These are phyloP conservation scores for Allium fistulosum DNA, from an alignment of 106 monocot species.

Conservation along the genomic window DNA sequence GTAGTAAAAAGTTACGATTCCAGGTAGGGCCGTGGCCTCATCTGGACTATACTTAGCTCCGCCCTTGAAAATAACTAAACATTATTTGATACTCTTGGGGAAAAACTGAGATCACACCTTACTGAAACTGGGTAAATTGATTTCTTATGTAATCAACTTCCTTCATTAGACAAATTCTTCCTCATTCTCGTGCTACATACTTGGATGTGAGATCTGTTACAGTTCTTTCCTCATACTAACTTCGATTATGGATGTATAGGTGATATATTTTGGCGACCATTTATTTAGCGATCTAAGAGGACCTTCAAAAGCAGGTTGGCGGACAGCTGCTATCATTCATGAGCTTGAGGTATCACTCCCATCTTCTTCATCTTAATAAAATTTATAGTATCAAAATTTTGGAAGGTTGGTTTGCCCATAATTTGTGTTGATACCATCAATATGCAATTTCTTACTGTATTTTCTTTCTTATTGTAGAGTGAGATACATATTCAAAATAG, in stretches of 20 bases:
- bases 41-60: too few relatives aligned
- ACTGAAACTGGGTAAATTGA: too few relatives aligned
- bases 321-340: slow-evolving; percentile 95
- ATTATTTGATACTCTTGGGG: too few relatives aligned
- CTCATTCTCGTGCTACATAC: not conserved
- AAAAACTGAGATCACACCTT: too few relatives aligned
- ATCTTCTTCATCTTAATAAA: too few relatives aligned
- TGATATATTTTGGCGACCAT: slow-evolving; percentile 99
- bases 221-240: not conserved
- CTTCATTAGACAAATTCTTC: too few relatives aligned
- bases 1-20: too few relatives aligned
- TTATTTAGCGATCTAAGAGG: slow-evolving; percentile 95
- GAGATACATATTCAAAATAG: slow-evolving; percentile 85
- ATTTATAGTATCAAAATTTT: too few relatives aligned
- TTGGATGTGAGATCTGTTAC: too few relatives aligned
- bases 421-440: not conserved
- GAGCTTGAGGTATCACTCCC: slow-evolving; percentile 72
- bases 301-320: slow-evolving; percentile 96
- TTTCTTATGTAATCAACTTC: too few relatives aligned
- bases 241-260: slow-evolving; percentile 33
- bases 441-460: not conserved
- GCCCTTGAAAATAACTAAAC: too few relatives aligned
- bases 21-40: too few relatives aligned
- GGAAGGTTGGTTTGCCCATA: not conserved
- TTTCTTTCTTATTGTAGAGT: slow-evolving; percentile 37